Evolutionary conservation across 208 protist genomes (phyloP), one percentile per base, ranked within the genome.

Genomic region (Balamuthia mandrillaris): DNA sequence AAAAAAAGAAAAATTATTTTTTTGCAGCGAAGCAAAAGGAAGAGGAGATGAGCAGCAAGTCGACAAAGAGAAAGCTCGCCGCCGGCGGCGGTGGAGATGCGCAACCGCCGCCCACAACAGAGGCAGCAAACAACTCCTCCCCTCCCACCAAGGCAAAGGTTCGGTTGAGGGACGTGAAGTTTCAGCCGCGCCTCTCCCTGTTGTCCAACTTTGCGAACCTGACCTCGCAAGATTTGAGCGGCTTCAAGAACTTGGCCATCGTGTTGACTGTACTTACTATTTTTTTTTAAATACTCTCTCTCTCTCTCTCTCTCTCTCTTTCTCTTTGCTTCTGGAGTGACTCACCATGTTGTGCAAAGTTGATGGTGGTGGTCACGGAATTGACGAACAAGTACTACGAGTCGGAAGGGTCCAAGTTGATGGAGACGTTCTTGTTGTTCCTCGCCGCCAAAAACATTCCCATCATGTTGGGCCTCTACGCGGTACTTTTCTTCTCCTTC

Each of bases 301-400:
- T n/a, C 18, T 56, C 49, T 24, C 49, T 56, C 49, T n/a, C 49
- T 56, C n/a, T 24, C 58, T 21, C 39, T 72, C 63, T 35, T 47
- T 3, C n/a, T 44, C 31, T 14, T 39, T 65, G 29, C 49, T 56
- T n/a, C 27, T 56, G 3, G 3, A 21, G 5, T 1, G n/a, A 2
- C 37, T 56, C 37, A 49, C 7, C 14, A 14, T 77, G 6, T 31
- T 77, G 2, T 12, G 37, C 18, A 21, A 54, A 79, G 70, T 39
- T 79, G 9, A 45, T 79, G 49, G 51, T 79, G 7, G 70, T 79
- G 42, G 70, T 58, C 2, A 58, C 70, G 42, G 44, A 79, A 27
- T 79, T 39, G 33, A 79, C 58, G 27, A 52, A 58, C 70, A 79
- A 79, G 33, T 79, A 79, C 49, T 79, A 79, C 49, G 70, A 79